phyloP scores from a whole-genome alignment of 2,329 filamentous ascomycete species.

The Penicillium sp. region DNA sequence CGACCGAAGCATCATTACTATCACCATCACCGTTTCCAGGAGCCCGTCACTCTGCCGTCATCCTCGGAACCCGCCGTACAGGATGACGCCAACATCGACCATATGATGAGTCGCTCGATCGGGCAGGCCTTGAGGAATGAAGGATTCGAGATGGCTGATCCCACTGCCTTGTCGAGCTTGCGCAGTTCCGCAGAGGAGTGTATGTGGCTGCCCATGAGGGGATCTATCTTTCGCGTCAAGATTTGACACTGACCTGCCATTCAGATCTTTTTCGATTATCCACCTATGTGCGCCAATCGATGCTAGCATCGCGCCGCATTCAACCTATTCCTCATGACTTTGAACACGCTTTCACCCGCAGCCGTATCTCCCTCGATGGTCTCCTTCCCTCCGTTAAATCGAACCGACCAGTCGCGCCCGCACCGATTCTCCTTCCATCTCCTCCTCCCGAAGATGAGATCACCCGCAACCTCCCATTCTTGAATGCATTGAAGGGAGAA shows the following conservation, averaged over 20 bases:
- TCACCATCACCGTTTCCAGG: slow-evolving; percentile 43
- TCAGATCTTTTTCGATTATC: slow-evolving; percentile 57
- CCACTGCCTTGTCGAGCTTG: slow-evolving; percentile 58
- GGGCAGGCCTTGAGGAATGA: slow-evolving; percentile 50
- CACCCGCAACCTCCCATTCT: slow-evolving; percentile 41
- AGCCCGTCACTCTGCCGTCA: slow-evolving; percentile 29
- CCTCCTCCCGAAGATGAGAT: slow-evolving; percentile 42
- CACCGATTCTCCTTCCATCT: slow-evolving; percentile 36
- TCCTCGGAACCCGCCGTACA: slow-evolving; percentile 42
- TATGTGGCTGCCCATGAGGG: slow-evolving; percentile 39
- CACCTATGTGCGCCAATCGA: slow-evolving; percentile 55
- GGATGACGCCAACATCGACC: slow-evolving; percentile 54
- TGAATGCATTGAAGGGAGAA: slow-evolving; percentile 52
- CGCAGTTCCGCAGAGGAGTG: slow-evolving; percentile 58
- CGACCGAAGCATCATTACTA: slow-evolving; percentile 41
- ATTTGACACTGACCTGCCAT: slow-evolving; percentile 20
- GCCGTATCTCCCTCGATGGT: slow-evolving; percentile 31
- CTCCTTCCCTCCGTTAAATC: slow-evolving; percentile 36
- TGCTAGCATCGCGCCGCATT: slow-evolving; percentile 56
- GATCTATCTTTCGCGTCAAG: not conserved
- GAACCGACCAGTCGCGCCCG: slow-evolving; percentile 18
- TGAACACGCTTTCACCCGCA: slow-evolving; percentile 43
- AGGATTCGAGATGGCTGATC: slow-evolving; percentile 56
- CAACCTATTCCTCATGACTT: slow-evolving; percentile 61
- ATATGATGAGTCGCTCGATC: slow-evolving; percentile 56